Conservation (phyloP, 805 yeast species). For the Starmerella stellata region DNA sequence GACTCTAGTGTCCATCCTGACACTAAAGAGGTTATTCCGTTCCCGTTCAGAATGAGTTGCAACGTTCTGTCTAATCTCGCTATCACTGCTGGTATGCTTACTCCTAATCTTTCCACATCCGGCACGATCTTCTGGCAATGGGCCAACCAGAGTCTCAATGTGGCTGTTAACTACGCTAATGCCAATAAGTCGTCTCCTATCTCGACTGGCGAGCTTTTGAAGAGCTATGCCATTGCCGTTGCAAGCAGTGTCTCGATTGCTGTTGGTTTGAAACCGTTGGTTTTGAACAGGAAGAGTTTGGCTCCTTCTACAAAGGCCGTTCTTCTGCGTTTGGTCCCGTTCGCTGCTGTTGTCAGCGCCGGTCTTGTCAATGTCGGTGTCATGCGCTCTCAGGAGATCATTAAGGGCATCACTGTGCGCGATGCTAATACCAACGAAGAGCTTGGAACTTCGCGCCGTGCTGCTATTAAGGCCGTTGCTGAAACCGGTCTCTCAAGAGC, state of each 20-base stretch:
- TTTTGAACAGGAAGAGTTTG: conserved; percentile 64
- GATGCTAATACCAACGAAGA: conserved; percentile 24
- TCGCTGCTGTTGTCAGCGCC: conserved; percentile 96
- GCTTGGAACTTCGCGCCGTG: conserved; percentile 57
- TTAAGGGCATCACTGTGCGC: conserved; percentile 30
- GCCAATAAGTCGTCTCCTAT: conserved; percentile 90
- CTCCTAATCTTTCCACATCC: conserved; percentile 73
- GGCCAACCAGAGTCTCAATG: conserved; percentile 91
- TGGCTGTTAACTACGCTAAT: conserved; percentile 90
- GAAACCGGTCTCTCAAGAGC: conserved; percentile 93
- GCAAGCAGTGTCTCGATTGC: conserved; percentile 93
- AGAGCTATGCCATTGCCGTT: conserved; percentile 75
- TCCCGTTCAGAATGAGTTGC: conserved; percentile 95
- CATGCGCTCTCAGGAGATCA: conserved; percentile 90
- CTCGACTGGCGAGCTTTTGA: conserved; percentile 54
- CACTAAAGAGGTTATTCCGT: conserved; percentile 76
- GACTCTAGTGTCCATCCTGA: conserved; percentile 95
- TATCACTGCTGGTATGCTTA: conserved; percentile 94
- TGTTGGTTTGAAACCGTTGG: conserved; percentile 72
- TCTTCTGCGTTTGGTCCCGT: conserved; percentile 79
- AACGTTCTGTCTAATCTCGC: conserved; percentile 85
- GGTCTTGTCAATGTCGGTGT: conserved; percentile 91
- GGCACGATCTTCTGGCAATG: conserved; percentile 97
- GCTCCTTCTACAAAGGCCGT: conserved; percentile 51
- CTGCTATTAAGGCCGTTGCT: conserved; percentile 86